Evolutionary conservation across 2,329 filamentous ascomycete genomes (phyloP).

Genomic region (Colletotrichum euphorbiae): DNA sequence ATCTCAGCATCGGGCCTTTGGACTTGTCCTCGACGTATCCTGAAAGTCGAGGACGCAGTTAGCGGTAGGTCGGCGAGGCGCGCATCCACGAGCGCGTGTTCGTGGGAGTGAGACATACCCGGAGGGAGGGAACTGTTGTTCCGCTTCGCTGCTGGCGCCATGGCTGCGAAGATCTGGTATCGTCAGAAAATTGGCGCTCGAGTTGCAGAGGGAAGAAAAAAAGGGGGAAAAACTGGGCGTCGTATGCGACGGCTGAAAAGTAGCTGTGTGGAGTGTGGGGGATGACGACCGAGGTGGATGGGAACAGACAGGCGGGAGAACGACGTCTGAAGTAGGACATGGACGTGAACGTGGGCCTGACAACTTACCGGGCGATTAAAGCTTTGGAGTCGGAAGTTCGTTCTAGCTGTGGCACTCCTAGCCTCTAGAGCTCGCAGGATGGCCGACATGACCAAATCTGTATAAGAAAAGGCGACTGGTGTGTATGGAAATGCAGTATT

Average conservation of each 20-base stretch:
- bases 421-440: constrained; percentile 40
- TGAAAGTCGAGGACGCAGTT: constrained; percentile 47
- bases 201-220: not conserved
- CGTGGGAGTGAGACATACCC: constrained; percentile 52
- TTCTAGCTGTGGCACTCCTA: constrained; percentile 39
- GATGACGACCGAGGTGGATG: not conserved
- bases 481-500: constrained; percentile 30
- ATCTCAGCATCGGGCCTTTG: constrained; percentile 85
- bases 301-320: not conserved
- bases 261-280: constrained; percentile 3
- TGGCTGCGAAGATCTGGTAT: constrained; percentile 49
- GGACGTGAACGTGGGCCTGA: not conserved
- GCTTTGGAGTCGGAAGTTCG: constrained; percentile 15
- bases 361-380: constrained; percentile 32
- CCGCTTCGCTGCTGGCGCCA: constrained; percentile 65
- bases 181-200: not conserved
- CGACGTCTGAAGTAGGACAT: not conserved
- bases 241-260: not conserved
- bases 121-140: constrained; percentile 69
- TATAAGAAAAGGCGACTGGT: constrained; percentile 13
- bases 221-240: not conserved
- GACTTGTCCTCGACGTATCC: constrained; percentile 84
- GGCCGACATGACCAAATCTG: constrained; percentile 40
- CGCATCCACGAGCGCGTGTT: not conserved
- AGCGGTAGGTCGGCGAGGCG: constrained; percentile 6